Evolutionary conservation across 2,329 filamentous ascomycete species (phyloP).

Genomic region (Akanthomyces dipterigenus): DNA sequence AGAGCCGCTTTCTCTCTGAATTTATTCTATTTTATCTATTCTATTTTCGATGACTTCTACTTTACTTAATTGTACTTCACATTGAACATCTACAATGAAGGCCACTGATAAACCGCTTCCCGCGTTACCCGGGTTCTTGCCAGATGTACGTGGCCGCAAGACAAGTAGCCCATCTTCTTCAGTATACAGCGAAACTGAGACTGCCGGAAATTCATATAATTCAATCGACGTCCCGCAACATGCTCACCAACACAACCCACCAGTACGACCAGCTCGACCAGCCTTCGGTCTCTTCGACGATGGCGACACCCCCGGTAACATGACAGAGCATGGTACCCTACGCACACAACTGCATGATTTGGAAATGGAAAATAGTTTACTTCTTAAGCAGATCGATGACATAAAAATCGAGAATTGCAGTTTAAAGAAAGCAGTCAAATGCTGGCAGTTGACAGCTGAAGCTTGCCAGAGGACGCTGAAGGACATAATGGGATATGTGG

Average conservation of each 20-base stretch:
- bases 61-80: background rate
- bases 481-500: background rate
- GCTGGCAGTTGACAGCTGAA: background rate
- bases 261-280: background rate
- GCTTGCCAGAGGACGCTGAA: background rate
- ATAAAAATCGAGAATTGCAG: background rate
- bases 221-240: background rate
- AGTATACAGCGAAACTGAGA: background rate
- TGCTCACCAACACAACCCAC: background rate
- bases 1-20: background rate
- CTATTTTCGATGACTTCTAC: background rate
- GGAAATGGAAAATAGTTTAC: background rate
- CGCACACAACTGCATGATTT: background rate
- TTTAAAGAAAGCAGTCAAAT: background rate
- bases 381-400: background rate
- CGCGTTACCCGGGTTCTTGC: background rate
- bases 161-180: background rate
- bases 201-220: background rate
- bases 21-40: too few relatives aligned
- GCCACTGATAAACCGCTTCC: background rate
- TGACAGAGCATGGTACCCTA: background rate
- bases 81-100: background rate
- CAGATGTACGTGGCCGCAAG: background rate
- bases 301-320: background rate
- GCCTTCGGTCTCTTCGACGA: background rate